These are phyloP conservation scores for Sordaria brevicollis DNA, from an alignment of 495 filamentous ascomycete genomes.

Conservation along the genomic window DNA sequence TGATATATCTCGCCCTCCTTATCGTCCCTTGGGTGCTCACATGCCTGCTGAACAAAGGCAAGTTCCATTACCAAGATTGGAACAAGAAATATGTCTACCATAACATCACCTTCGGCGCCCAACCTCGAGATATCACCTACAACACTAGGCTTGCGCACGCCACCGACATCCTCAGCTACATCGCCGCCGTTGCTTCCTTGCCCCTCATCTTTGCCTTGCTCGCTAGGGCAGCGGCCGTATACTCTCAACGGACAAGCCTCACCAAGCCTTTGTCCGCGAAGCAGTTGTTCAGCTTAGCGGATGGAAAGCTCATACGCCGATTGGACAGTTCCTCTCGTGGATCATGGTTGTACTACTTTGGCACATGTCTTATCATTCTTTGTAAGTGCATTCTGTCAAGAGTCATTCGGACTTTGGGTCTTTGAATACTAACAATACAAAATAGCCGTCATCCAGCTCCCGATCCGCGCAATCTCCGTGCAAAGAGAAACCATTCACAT, in stretches of 20 bases:
- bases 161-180: not conserved
- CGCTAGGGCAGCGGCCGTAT: conserved; percentile 1
- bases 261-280: not conserved
- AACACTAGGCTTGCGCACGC: not conserved
- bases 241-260: not conserved
- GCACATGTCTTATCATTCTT: not conserved
- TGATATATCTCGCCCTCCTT: not conserved
- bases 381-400: not conserved
- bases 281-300: not conserved
- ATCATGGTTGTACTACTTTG: not conserved
- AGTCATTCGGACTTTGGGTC: not conserved
- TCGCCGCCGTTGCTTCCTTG: not conserved
- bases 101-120: not conserved
- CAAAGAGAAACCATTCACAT: not conserved
- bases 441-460: not conserved
- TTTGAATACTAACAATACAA: not conserved
- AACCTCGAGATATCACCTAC: not conserved
- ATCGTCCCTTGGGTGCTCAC: not conserved
- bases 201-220: conserved; percentile 12
- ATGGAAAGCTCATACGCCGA: not conserved
- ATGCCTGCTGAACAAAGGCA: not conserved
- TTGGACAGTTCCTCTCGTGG: not conserved
- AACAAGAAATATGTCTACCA: not conserved
- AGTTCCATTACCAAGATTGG: not conserved
- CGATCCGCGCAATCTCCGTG: not conserved